These are phyloP conservation scores for Pseudogymnoascus sp. DNA, from an alignment of 2,329 filamentous ascomycete genomes.

Conservation along the genomic window DNA sequence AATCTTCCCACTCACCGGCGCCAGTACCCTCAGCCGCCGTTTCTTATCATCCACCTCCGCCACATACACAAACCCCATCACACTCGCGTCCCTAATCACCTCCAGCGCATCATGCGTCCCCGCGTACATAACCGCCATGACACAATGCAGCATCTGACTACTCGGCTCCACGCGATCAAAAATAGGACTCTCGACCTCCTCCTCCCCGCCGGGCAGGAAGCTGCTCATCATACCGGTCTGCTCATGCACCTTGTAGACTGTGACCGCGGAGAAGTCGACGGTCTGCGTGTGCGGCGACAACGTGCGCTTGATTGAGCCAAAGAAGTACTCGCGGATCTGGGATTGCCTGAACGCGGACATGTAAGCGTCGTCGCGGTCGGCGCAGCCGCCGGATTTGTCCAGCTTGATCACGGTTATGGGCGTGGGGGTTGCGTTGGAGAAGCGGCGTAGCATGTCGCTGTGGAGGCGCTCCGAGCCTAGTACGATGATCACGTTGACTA, in stretches of 20 bases:
- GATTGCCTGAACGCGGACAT: slow-evolving; percentile 67
- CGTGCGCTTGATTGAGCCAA: slow-evolving; percentile 68
- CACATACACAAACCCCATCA: slow-evolving; percentile 91
- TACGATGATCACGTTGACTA: slow-evolving; percentile 72
- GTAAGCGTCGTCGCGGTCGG: slow-evolving; percentile 65
- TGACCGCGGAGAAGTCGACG: slow-evolving; percentile 66
- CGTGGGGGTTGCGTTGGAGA: slow-evolving; percentile 55
- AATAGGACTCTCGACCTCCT: slow-evolving; percentile 29
- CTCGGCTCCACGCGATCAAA: slow-evolving; percentile 60
- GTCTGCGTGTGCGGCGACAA: slow-evolving; percentile 83
- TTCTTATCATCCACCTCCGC: slow-evolving; percentile 83
- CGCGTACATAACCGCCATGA: slow-evolving; percentile 79
- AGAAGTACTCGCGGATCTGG: slow-evolving; percentile 88
- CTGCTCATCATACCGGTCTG: slow-evolving; percentile 23
- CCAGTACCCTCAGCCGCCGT: slow-evolving; percentile 70
- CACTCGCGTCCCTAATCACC: slow-evolving; percentile 67
- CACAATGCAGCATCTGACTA: slow-evolving; percentile 65
- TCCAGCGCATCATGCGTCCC: slow-evolving; percentile 60
- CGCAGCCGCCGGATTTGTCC: slow-evolving; percentile 78
- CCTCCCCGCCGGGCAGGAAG: slow-evolving; percentile 29
- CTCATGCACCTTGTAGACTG: slow-evolving; percentile 63
- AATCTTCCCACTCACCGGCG: slow-evolving; percentile 74
- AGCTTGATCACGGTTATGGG: slow-evolving; percentile 68
- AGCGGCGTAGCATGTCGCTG: slow-evolving; percentile 64
- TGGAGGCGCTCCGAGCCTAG: slow-evolving; percentile 72